Conservation (phyloP, 306 rosid genomes). For the Trichosanthes cucumerina region DNA sequence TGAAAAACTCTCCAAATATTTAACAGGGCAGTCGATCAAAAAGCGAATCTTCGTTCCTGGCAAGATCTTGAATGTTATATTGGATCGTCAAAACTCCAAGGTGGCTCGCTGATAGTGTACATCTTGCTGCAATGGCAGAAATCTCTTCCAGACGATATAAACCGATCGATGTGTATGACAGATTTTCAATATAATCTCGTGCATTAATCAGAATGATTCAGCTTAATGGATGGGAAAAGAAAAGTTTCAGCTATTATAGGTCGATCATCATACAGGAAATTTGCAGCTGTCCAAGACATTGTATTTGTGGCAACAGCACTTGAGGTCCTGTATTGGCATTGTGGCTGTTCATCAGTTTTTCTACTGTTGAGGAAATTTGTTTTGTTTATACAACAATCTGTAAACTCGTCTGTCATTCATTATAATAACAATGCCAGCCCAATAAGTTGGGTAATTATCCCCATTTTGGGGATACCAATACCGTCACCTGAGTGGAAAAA, state of each 20-base stretch:
- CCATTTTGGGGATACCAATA: not conserved
- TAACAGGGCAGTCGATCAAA: slow-evolving; percentile 47
- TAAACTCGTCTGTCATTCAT: not conserved
- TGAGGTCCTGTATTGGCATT: not conserved
- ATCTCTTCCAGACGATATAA: not conserved
- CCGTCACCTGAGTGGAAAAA: too few species aligned
- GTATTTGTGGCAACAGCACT: not conserved
- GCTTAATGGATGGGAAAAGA: not conserved
- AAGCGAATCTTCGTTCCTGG: slow-evolving; percentile 80
- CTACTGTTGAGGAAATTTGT: not conserved
- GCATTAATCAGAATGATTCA: not conserved
- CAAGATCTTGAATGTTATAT: slow-evolving; percentile 75
- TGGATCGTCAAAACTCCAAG: slow-evolving; percentile 57
- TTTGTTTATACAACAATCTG: not conserved
- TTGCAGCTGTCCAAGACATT: not conserved
- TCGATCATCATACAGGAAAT: not conserved
- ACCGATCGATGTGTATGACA: not conserved
- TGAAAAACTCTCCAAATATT: slow-evolving; percentile 67
- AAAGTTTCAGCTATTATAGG: not conserved
- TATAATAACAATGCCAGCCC: not conserved
- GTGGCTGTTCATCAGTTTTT: not conserved
- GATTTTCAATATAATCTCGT: not conserved
- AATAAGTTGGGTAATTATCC: not conserved
- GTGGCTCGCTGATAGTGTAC: slow-evolving; percentile 28
- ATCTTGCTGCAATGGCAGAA: not conserved